Base-by-base conservation (phyloP, 768 basidiomycete species). In the Dacryopinax primogenitus region DNA sequence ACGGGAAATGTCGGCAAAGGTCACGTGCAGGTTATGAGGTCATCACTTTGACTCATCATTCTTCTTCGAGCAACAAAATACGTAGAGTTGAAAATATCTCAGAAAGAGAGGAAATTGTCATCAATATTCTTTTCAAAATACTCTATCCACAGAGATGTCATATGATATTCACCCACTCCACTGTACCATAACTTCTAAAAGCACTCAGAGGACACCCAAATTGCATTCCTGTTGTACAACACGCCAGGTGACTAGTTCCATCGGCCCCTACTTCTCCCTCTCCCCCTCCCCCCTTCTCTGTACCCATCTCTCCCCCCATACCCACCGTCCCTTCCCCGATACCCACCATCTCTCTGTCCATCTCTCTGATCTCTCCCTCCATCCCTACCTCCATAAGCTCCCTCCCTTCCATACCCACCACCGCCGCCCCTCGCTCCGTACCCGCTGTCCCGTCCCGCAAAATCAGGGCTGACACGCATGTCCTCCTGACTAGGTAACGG, bases 401-500 rank as follows among this genome's bases (percentile, higher is more conserved):
- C 51, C 13, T 41, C 63, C 26, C 70, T 63, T n/a, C 69, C 68
- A n/a, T 66, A 64, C 61, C 64, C 70, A 64, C 65, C 65, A 18
- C 64, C 64, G 4, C 44, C 51, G 33, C 62, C 72, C 33, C 76
- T 74, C 18, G 72, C 72, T 1, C 77, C 73, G 33, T 74, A 71
- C n/a, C 71, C 69, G 11, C 33, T 34, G 47, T 35, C 58, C 47
- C 35, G 45, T 1, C 18, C 62, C 21, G 35, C 64, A 37, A 51
- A 63, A 21, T 62, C 47, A 1, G 67, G 66, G 47, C 70, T 68
- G 33, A 67, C 66, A 39, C 73, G 80, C 73, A 80, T 76, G 33
- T 86, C 83, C 37, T 83, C 81, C 68, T 84, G 84, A 44, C 77
- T 75, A 4, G 79, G 80, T 63, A 80, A 69, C 64, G 79, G 74